Conservation (phyloP, 139 green algal genomes). For the Coelastrella sp. region DNA sequence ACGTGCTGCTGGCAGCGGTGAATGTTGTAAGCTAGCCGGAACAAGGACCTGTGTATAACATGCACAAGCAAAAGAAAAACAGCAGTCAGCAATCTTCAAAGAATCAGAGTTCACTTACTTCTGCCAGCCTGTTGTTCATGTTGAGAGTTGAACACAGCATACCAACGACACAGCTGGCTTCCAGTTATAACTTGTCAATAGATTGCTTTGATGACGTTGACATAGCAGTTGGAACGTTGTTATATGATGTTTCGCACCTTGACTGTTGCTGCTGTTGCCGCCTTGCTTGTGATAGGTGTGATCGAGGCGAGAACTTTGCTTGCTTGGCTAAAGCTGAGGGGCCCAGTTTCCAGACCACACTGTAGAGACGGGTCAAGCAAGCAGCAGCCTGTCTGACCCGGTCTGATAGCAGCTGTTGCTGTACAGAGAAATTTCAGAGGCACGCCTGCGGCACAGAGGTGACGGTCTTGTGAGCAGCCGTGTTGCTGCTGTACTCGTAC, state of each 20-base stretch:
- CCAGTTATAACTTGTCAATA: no score
- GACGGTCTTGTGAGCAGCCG: no score
- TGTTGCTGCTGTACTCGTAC: no score
- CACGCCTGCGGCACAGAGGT: constrained; percentile 10
- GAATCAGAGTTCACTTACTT: no score
- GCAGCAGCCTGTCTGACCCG: no score
- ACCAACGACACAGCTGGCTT: no score
- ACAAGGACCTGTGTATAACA: constrained; percentile 29
- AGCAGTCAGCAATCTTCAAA: no score
- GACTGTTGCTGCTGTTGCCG: background rate
- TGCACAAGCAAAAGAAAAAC: no score
- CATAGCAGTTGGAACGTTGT: no score
- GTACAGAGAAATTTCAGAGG: background rate
- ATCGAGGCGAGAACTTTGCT: background rate
- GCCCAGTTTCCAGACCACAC: constrained; percentile 7
- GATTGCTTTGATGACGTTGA: no score
- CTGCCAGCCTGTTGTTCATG: no score
- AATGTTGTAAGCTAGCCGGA: background rate
- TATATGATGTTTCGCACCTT: constrained; percentile 16
- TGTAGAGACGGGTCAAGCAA: constrained; percentile 15
- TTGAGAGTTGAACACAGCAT: no score
- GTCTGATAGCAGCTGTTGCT: constrained; percentile 4
- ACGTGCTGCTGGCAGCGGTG: background rate
- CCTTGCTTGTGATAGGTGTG: constrained; percentile 1
- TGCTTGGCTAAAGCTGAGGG: background rate